Conservation (phyloP, 148 eudicot species). For the Rhododendron molle region DNA sequence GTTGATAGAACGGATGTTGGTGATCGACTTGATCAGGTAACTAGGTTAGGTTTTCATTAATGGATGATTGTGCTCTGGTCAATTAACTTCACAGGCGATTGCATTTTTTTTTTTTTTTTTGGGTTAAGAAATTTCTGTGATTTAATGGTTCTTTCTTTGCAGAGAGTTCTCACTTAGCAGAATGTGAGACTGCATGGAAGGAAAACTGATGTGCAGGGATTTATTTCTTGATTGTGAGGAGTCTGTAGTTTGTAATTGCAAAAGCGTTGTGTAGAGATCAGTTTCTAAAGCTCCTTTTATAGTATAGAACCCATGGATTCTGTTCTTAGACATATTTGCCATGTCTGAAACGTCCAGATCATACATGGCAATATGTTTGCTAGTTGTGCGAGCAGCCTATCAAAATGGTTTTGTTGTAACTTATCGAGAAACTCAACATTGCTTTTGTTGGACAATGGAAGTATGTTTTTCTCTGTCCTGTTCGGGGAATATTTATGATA, state of each 20-base stretch:
- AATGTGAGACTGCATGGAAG: background rate
- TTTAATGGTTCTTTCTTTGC: background rate
- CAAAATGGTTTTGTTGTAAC: background rate
- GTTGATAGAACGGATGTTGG: slow-evolving; percentile 61
- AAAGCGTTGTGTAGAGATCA: background rate
- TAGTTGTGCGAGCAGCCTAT: background rate
- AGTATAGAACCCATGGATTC: no score
- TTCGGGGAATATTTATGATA: background rate
- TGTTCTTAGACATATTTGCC: background rate
- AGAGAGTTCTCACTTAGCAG: background rate
- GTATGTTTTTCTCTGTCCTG: background rate
- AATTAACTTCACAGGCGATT: background rate
- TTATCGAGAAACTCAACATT: background rate
- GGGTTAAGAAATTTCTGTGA: background rate
- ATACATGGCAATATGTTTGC: background rate
- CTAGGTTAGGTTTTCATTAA: background rate
- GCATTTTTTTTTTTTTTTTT: background rate
- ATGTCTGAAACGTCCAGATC: background rate
- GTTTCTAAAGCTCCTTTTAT: background rate
- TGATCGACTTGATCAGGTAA: slow-evolving; percentile 86
- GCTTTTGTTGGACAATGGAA: background rate
- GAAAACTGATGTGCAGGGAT: background rate
- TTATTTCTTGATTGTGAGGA: background rate
- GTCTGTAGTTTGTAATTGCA: background rate
- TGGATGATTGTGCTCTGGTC: background rate